A percentile compares a stretch with the other conserved stretches of the same genome.
Evolutionary conservation across 495 filamentous ascomycete species (phyloP).

Genomic region (Parmelia sp.): DNA sequence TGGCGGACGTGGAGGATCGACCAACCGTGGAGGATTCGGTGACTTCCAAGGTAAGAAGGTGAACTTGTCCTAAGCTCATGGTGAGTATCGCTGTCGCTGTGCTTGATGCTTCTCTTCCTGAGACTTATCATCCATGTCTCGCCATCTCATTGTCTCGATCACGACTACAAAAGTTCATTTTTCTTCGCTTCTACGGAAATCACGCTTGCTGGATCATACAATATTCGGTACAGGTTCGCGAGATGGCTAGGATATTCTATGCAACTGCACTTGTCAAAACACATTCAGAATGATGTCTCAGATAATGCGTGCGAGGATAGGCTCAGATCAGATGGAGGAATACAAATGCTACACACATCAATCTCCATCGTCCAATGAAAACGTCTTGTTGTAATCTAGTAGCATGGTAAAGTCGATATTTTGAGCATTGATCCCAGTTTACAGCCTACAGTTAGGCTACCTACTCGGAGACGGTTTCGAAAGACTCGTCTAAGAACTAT

Average conservation of each 20-base stretch:
- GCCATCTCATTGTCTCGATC: neutral
- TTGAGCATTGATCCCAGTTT: no score
- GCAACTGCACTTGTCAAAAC: neutral
- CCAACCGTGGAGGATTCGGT: slow-evolving; percentile 67
- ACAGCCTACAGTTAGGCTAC: no score
- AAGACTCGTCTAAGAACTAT: no score
- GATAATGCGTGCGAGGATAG: neutral
- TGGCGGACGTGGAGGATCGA: slow-evolving; percentile 50
- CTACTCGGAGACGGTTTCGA: no score
- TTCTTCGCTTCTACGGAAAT: neutral
- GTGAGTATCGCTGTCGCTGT: neutral
- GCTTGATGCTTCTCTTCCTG: neutral
- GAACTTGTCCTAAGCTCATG: slow-evolving; percentile 58
- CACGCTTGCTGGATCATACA: neutral
- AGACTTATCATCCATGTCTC: neutral
- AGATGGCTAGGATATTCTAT: slow-evolving; percentile 4
- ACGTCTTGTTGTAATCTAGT: no score
- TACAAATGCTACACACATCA: slow-evolving; percentile 1
- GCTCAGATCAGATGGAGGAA: slow-evolving; percentile 4
- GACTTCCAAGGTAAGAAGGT: slow-evolving; percentile 90
- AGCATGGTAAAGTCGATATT: no score
- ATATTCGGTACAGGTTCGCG: neutral
- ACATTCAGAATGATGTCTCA: neutral
- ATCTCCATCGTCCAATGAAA: neutral
- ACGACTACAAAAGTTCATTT: neutral